Percentiles rank a stretch among this genome's conserved stretches.
Evolutionary conservation across 140 eudicot genomes (phyloP).

Genomic region (Senecio squalidus): DNA sequence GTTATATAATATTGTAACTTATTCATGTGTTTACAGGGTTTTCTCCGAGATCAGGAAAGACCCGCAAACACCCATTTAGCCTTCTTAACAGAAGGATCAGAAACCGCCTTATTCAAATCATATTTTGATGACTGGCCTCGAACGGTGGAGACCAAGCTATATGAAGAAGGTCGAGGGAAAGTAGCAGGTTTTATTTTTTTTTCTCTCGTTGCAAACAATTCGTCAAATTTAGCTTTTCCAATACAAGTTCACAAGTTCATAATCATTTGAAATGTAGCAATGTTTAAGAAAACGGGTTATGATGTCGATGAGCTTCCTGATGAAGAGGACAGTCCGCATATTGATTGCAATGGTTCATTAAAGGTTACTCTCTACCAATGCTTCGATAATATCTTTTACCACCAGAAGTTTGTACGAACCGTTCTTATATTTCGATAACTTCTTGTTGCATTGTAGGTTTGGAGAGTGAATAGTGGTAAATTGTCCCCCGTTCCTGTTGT

Average conservation of each 20-base stretch:
- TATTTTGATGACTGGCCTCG: constrained; percentile 56
- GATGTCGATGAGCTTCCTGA: constrained; percentile 54
- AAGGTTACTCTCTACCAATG: constrained; percentile 32
- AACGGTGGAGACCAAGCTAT: constrained; percentile 39
- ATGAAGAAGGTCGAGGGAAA: constrained; percentile 62
- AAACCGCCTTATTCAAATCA: constrained; percentile 46
- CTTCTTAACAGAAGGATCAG: constrained; percentile 51
- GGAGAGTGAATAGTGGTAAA: constrained; percentile 43
- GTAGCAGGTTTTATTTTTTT: constrained; percentile 65
- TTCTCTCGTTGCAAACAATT: not conserved
- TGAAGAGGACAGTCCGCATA: constrained; percentile 34
- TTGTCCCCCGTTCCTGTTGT: constrained; percentile 30
- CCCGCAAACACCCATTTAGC: constrained; percentile 42
- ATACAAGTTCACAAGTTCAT: constrained; percentile 1
- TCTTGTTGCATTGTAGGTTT: constrained; percentile 33
- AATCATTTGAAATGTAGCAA: constrained; percentile 29
- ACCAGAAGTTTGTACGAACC: not conserved
- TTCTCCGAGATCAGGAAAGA: constrained; percentile 43
- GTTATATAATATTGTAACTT: not conserved
- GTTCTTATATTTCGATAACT: not conserved
- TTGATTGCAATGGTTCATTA: constrained; percentile 48
- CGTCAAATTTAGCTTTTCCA: not conserved
- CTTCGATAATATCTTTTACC: not conserved
- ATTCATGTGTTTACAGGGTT: constrained; percentile 33
- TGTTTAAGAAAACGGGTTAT: constrained; percentile 53